Conservation (phyloP, 1,284 basidiomycete genomes). For the Cryptococcus depauperatus region DNA sequence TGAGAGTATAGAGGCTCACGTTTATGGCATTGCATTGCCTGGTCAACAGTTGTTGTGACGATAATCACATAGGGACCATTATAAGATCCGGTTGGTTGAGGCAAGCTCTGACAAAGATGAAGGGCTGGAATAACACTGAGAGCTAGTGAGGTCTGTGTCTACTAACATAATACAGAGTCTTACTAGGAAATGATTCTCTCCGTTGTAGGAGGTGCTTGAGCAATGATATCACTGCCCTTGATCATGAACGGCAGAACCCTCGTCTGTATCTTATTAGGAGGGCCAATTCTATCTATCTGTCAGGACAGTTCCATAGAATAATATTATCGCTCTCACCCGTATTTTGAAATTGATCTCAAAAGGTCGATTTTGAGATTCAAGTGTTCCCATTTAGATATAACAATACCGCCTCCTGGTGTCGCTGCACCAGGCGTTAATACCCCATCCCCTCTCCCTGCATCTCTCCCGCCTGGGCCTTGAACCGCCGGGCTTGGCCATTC, state of each 20-base stretch:
- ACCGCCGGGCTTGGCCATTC: slow-evolving; percentile 6
- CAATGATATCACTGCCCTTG: slow-evolving; percentile 86
- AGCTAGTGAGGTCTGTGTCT: not conserved
- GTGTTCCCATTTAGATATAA: slow-evolving; percentile 95
- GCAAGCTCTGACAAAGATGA: slow-evolving; percentile 64
- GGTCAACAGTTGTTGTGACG: slow-evolving; percentile 95
- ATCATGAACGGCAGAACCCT: slow-evolving; percentile 90
- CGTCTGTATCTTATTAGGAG: slow-evolving; percentile 97
- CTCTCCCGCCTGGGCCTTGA: not conserved
- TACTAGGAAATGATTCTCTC: slow-evolving; percentile 91
- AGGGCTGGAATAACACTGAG: slow-evolving; percentile 76
- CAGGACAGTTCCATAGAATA: not conserved
- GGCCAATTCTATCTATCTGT: slow-evolving; percentile 64
- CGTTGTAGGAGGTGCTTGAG: slow-evolving; percentile 95
- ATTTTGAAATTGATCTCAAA: slow-evolving; percentile 79
- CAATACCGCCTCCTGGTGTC: slow-evolving; percentile 64
- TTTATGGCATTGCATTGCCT: slow-evolving; percentile 94
- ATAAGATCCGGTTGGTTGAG: slow-evolving; percentile 53
- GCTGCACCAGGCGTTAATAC: slow-evolving; percentile 38
- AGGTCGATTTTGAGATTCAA: slow-evolving; percentile 77
- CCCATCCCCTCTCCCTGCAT: slow-evolving; percentile 2
- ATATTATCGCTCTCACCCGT: slow-evolving; percentile 58
- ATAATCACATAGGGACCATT: slow-evolving; percentile 81
- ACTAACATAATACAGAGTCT: slow-evolving; percentile 3
- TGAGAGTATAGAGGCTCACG: slow-evolving; percentile 23